These are phyloP conservation scores for Akanthomyces muscarius DNA, from an alignment of 2,329 filamentous ascomycete species.

Conservation along the genomic window DNA sequence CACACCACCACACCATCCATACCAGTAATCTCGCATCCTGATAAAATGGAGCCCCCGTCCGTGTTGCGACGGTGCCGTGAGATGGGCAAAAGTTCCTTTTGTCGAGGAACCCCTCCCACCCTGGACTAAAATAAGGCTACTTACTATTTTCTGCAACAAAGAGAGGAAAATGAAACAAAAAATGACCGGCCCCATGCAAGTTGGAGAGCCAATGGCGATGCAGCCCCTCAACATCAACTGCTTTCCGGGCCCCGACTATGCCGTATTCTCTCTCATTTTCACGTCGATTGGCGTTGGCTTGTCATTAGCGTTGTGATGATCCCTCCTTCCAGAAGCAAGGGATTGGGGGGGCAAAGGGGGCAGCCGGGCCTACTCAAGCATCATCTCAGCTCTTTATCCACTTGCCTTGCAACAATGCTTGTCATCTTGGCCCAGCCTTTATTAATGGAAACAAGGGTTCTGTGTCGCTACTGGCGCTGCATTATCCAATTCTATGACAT, in stretches of 20 bases:
- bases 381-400: not conserved
- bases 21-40: not conserved
- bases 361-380: not conserved
- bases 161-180: not conserved
- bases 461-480: not conserved
- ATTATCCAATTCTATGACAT: not conserved
- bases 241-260: not conserved
- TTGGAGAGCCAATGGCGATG: not conserved
- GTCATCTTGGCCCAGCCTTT: not conserved
- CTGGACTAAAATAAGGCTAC: not conserved
- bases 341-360: not conserved
- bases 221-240: not conserved
- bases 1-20: not conserved
- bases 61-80: slow-evolving; percentile 5
- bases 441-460: slow-evolving; percentile 8
- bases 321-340: not conserved
- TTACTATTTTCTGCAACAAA: not conserved
- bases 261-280: not conserved
- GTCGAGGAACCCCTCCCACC: not conserved
- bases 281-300: not conserved
- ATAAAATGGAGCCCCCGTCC: not conserved
- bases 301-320: not conserved
- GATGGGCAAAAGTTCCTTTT: not conserved
- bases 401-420: slow-evolving; percentile 1
- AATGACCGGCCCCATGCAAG: not conserved